These are phyloP conservation scores for Vaccinium myrtillus DNA, from an alignment of 148 eudicot genomes.

Conservation along the genomic window DNA sequence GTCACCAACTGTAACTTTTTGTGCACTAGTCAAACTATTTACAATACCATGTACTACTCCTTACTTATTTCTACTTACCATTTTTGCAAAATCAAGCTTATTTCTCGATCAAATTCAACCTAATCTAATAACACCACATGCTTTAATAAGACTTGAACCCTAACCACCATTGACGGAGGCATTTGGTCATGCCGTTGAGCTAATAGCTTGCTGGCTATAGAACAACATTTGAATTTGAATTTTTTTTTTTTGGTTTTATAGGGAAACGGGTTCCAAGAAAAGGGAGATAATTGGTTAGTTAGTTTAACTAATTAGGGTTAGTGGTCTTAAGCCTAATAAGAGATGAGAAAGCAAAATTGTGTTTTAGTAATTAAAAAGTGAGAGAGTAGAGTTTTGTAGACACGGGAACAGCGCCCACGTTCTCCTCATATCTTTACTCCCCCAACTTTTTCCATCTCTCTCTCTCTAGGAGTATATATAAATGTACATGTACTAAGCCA, in stretches of 20 bases:
- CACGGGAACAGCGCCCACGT: conserved; percentile 95
- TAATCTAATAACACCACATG: too few species aligned
- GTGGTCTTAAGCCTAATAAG: conserved; percentile 62
- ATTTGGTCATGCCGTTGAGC: too few species aligned
- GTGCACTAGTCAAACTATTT: not conserved
- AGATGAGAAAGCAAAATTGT: conserved; percentile 36
- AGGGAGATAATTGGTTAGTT: conserved; percentile 18
- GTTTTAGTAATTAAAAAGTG: conserved; percentile 11
- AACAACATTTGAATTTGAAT: not conserved
- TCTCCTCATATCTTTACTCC: conserved; percentile 38
- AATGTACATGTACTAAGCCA: conserved; percentile 6
- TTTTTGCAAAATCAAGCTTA: not conserved
- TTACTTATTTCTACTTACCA: not conserved
- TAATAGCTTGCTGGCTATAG: too few species aligned
- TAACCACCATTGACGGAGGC: too few species aligned
- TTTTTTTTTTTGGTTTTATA: not conserved
- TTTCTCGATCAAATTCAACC: not conserved
- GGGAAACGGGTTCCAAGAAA: conserved; percentile 11
- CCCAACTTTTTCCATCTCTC: not conserved
- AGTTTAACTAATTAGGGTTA: conserved; percentile 15
- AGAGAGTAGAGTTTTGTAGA: conserved; percentile 38
- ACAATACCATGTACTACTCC: not conserved
- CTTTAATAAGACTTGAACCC: too few species aligned
- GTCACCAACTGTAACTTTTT: conserved; percentile 2
- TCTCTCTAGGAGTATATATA: conserved; percentile 4